Percentiles rank a stretch among this genome's conserved stretches.
Conservation (phyloP, 352 stramenopile genomes). For the Albugo laibachii region DNA sequence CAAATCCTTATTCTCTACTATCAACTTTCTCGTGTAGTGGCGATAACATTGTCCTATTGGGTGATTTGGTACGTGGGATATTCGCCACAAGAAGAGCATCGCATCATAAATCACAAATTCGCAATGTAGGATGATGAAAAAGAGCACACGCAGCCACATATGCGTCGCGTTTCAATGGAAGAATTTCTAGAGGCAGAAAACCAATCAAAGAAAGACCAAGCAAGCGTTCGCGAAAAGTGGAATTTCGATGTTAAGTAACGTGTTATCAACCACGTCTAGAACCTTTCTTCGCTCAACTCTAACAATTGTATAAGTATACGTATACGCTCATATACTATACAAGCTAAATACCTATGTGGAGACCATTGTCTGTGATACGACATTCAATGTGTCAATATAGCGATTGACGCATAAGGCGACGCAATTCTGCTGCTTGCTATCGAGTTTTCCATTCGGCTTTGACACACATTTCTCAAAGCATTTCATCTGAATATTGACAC, state of each 20-base stretch:
- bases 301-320: too few relatives aligned
- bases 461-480: conserved; percentile 83
- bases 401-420: conserved; percentile 74
- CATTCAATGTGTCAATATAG: conserved; percentile 85
- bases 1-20: not conserved
- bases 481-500: conserved; percentile 75
- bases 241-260: conserved; percentile 32
- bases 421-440: conserved; percentile 83
- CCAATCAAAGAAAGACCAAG: conserved; percentile 32
- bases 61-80: conserved; percentile 32
- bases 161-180: conserved; percentile 58
- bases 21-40: conserved; percentile 17
- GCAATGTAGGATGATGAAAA: conserved; percentile 45
- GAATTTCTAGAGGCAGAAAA: conserved; percentile 69
- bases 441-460: conserved; percentile 54
- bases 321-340: too few relatives aligned
- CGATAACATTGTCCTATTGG: conserved; percentile 75
- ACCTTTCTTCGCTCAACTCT: not conserved
- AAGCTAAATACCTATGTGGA: not conserved
- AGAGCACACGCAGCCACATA: conserved; percentile 59
- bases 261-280: not conserved
- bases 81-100: too few relatives aligned
- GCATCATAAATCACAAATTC: not conserved
- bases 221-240: conserved; percentile 65
- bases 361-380: conserved; percentile 66